Evolutionary conservation across 768 basidiomycete species (phyloP), one percentile per base, ranked within the genome.

Genomic region (Infundibulicybe gibba): DNA sequence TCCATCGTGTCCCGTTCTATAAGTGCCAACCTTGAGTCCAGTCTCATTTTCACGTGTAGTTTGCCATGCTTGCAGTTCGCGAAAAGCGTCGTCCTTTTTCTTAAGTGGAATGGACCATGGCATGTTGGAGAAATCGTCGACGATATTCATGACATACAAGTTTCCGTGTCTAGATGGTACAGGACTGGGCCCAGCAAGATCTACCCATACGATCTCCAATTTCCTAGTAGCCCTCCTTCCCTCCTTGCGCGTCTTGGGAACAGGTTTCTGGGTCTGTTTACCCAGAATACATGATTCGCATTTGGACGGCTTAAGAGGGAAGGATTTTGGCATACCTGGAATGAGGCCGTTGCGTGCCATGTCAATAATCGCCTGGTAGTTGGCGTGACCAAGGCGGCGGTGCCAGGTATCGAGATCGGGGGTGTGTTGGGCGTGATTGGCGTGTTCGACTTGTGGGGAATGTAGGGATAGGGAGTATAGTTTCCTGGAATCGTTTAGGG

Each of bases 381-480:
- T 52, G 2, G 41, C 43, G 32, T 60, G 59, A 0, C 52, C 56
- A 1, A 62, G 47, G 8, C 49, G 41, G 11, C 46, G 14, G 39
- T 59, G 58, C 58, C 54, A 60, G 2, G 47, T 49, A 1, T 47
- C 37, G 5, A 62, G 37, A 8, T 14, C 48, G 14, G 53, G 49
- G 14, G 38, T n/a, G 15, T 8, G 17, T 2, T 32, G 12, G 1
- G 47, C 37, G 25, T 25, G 25, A n/a, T 44, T 38, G 10, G 52
- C 43, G 38, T 54, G 49, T 2, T 47, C 43, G 8, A 41, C 40
- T 4, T 35, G 16, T 15, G 30, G 17, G 3, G 49, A 40, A 15
- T 21, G 8, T 19, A 21, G 35, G 13, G 25, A 43, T 9, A 49
- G 47, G n/a, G 32, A 32, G 32, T 54, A 54, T 5, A 54, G 50